These are phyloP conservation scores for Linderina pennispora DNA, from an alignment of 192 early-diverging fungal species.

Conservation along the genomic window DNA sequence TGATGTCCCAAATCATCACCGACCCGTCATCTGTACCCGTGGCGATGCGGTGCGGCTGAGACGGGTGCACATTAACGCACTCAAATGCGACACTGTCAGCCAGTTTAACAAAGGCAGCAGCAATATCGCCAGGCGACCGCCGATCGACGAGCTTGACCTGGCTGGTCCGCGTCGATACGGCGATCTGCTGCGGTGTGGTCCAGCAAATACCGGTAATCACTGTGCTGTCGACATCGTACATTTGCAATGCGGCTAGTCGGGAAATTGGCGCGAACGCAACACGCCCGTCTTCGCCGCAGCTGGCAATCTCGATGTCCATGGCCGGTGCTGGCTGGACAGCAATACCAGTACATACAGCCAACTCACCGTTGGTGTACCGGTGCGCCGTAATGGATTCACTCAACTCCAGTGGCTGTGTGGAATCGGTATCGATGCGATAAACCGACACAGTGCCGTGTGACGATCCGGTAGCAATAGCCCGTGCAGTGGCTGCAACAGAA, in stretches of 20 bases:
- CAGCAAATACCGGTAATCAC: conserved; percentile 40
- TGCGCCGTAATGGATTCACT: conserved; percentile 32
- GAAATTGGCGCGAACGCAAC: conserved; percentile 13
- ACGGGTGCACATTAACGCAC: conserved; percentile 39
- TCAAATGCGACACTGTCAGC: conserved; percentile 18
- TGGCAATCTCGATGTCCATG: conserved; percentile 27
- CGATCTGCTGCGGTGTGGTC: conserved; percentile 33
- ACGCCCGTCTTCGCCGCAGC: conserved; percentile 43
- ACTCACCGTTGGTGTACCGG: conserved; percentile 20
- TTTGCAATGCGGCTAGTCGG: conserved; percentile 22
- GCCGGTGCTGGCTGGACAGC: conserved; percentile 17
- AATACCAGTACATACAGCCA: conserved; percentile 25
- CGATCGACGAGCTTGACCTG: conserved; percentile 48
- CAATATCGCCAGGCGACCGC: conserved; percentile 11
- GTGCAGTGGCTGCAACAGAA: background rate
- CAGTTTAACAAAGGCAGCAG: conserved; percentile 32
- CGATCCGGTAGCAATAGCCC: conserved; percentile 27
- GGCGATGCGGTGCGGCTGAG: conserved; percentile 42
- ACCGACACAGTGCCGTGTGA: conserved; percentile 31
- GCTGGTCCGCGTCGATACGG: conserved; percentile 31
- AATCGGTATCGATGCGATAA: conserved; percentile 9
- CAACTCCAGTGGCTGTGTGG: conserved; percentile 2
- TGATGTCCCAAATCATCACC: conserved; percentile 41
- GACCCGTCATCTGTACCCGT: conserved; percentile 34
- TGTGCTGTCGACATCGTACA: conserved; percentile 32